Conservation (phyloP, 108 stramenopile genomes). For the Cyclotella kingstonii region DNA sequence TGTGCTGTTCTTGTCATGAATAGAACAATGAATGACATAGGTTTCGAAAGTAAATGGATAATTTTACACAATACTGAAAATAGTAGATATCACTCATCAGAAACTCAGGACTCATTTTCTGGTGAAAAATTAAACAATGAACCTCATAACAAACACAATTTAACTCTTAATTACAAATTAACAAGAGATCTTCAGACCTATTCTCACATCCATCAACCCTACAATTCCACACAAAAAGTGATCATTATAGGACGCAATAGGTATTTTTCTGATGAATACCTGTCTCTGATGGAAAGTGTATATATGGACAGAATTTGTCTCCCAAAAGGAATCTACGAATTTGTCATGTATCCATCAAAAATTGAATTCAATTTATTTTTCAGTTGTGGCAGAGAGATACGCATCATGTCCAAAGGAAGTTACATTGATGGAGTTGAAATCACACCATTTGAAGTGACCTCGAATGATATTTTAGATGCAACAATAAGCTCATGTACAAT, state of each 20-base stretch:
- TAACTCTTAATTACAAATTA: too few species aligned
- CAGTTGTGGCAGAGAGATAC: background rate
- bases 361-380: background rate
- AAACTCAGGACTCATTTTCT: too few species aligned
- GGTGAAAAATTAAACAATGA: too few species aligned
- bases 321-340: background rate
- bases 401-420: background rate
- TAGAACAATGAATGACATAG: background rate
- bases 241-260: too few species aligned
- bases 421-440: constrained; percentile 1
- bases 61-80: background rate
- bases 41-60: background rate
- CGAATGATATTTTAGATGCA: background rate
- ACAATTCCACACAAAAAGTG: too few species aligned
- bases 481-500: background rate
- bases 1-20: background rate
- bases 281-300: too few species aligned
- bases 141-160: too few species aligned
- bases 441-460: constrained; percentile 1
- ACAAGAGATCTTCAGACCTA: too few species aligned
- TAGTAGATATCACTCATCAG: too few species aligned
- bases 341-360: constrained; percentile 2
- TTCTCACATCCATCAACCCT: too few species aligned
- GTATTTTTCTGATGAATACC: too few species aligned
- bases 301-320: too few species aligned